A percentile compares a stretch with the other conserved stretches of the same genome.
These are phyloP conservation scores for Alternaria dauci DNA, from an alignment of 2,329 filamentous ascomycete genomes.

Conservation along the genomic window DNA sequence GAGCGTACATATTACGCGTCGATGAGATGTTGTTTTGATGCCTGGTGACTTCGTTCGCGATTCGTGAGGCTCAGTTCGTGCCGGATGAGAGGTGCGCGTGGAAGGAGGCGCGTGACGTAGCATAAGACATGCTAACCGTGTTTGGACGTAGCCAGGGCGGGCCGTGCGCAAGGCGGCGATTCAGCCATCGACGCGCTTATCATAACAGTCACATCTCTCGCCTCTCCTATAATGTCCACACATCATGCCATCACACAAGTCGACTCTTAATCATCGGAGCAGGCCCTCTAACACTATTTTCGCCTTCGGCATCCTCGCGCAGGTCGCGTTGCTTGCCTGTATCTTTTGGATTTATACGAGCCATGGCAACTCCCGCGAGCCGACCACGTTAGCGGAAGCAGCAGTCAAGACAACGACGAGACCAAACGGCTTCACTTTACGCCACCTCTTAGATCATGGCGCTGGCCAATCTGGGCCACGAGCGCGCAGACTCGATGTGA, in stretches of 20 bases:
- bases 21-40: no score
- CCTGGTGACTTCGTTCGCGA: not conserved
- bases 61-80: not conserved
- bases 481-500: constrained; percentile 45
- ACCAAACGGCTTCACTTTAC: constrained; percentile 33
- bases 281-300: constrained; percentile 24
- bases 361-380: constrained; percentile 13
- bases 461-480: constrained; percentile 45
- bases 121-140: not conserved
- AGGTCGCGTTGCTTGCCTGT: constrained; percentile 30
- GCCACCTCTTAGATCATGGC: constrained; percentile 48
- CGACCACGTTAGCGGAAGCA: constrained; percentile 18
- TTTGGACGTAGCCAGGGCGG: constrained; percentile 15
- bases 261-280: constrained; percentile 24
- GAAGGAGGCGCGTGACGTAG: constrained; percentile 17
- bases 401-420: constrained; percentile 1
- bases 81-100: constrained; percentile 17
- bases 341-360: constrained; percentile 25
- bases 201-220: constrained; percentile 21
- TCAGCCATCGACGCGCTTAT: constrained; percentile 26
- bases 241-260: constrained; percentile 29
- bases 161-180: constrained; percentile 30
- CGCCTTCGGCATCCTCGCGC: constrained; percentile 28
- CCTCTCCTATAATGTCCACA: constrained; percentile 26
- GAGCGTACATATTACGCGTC: not conserved